A percentile compares a stretch with the other conserved stretches of the same genome.
Evolutionary conservation across 2,329 filamentous ascomycete genomes (phyloP).

Genomic region (Colletotrichum lentis): DNA sequence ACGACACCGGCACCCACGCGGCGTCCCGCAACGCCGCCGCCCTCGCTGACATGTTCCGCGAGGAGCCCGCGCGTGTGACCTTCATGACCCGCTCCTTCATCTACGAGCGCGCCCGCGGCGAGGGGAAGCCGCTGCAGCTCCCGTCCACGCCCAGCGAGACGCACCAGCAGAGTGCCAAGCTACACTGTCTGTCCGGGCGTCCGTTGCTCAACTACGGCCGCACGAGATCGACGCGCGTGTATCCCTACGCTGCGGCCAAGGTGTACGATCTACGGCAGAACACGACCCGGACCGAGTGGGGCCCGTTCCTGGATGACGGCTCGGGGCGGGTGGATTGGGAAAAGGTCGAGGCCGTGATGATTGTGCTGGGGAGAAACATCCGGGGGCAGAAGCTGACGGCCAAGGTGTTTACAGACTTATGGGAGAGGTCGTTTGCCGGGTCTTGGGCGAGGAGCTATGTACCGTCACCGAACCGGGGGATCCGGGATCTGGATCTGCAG

Average conservation of each 20-base stretch:
- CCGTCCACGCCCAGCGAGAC: conserved; percentile 46
- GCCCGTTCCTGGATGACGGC: conserved; percentile 73
- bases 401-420: conserved; percentile 60
- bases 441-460: conserved; percentile 61
- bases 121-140: conserved; percentile 29
- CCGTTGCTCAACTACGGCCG: conserved; percentile 56
- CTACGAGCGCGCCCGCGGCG: conserved; percentile 63
- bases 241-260: conserved; percentile 70
- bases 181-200: conserved; percentile 75
- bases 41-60: conserved; percentile 55
- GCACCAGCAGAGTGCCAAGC: conserved; percentile 72
- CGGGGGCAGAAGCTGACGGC: conserved; percentile 56
- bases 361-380: conserved; percentile 73
- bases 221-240: conserved; percentile 51
- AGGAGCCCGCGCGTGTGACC: conserved; percentile 61
- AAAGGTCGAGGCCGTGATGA: conserved; percentile 77
- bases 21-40: conserved; percentile 58
- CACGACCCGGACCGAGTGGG: conserved; percentile 69
- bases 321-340: conserved; percentile 76
- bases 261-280: conserved; percentile 80
- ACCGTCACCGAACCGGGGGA: conserved; percentile 47
- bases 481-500: conserved; percentile 56
- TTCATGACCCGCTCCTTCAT: conserved; percentile 72
- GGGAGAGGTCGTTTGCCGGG: conserved; percentile 64
- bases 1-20: conserved; percentile 49